These are phyloP conservation scores for Diplodia seriata DNA, from an alignment of 2,329 filamentous ascomycete genomes.

Conservation along the genomic window DNA sequence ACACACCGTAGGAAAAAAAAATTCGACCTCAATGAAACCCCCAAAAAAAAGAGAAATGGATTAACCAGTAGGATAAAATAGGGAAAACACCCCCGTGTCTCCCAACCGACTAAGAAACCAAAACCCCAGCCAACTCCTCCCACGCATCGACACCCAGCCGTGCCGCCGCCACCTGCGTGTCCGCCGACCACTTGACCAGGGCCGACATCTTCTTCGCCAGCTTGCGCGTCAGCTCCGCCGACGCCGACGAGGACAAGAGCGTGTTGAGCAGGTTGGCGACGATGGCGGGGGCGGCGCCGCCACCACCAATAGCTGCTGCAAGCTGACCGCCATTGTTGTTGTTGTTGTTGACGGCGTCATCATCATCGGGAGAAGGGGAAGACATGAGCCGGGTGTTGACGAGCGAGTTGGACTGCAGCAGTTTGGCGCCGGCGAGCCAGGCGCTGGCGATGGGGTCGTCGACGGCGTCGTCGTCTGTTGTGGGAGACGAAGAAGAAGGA, in stretches of 20 bases:
- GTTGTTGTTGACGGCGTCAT: no score
- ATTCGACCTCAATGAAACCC: no score
- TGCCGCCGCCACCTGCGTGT: not conserved
- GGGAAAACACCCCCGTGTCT: no score
- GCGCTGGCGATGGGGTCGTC: constrained; percentile 2
- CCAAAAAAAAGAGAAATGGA: no score
- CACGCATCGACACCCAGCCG: not conserved
- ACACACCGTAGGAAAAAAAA: no score
- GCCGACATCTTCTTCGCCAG: not conserved
- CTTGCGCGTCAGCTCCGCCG: not conserved
- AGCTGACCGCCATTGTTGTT: not conserved
- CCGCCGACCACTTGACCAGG: not conserved
- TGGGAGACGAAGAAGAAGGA: not conserved
- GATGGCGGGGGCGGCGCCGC: not conserved
- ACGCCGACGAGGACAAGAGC: not conserved
- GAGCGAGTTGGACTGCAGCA: constrained; percentile 12
- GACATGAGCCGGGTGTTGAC: constrained; percentile 1
- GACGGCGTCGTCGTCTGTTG: not conserved
- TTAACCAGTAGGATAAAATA: no score
- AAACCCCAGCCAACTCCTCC: not conserved
- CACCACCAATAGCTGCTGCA: no score
- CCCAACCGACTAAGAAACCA: no score
- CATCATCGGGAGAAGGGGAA: no score
- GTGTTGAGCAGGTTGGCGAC: not conserved
- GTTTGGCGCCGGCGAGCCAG: constrained; percentile 1